Evolutionary conservation across 768 basidiomycete genomes (phyloP), one percentile per base, ranked within the genome.

Genomic region (Albatrellus ellisii): DNA sequence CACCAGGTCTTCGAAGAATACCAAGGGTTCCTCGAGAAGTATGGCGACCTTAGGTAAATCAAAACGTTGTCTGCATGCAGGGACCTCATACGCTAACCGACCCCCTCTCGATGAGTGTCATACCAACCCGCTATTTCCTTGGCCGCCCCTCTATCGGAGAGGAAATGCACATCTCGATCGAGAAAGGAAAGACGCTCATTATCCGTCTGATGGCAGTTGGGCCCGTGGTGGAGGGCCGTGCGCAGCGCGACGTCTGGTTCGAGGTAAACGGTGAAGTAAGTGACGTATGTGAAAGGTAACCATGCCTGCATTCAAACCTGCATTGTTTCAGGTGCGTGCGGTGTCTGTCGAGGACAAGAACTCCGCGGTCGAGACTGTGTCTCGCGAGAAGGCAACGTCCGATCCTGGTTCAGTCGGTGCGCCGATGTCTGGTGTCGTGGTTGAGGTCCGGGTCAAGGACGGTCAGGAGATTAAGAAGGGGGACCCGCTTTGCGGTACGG

Each of bases 381-480:
- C 85, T 50, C 76, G 95, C 58, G 95, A 99, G 73, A 92, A 81
- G 72, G 89, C 95, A 9, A 82, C 87, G 9, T 68, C 68, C 49
- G 92, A 92, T 58, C 92, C 94, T 46, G 94, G 95, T 50, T 91
- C 87, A n/a, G 83, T 98, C 48, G 95, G 92, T 42, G 89, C 90
- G 38, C 88, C 91, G 3, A 94, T 95, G 90, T 89, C 88, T 44
- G 95, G 92, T 61, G 94, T 98, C 38, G 91, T 98, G 42, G 86
- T 99, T 14, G 95, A 99, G 61, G 91, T 99, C 36, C 73, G 94
- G 55, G 92, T 97, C 46, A 94, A 95, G 66, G 95, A 98, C 62
- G 91, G 91, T 18, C 83, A 92, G 45, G 89, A 94, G 57, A 91
- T 99, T 62, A 92, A 83, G 77, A 94, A 91, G 65, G 95, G 95